Evolutionary conservation across 2,329 filamentous ascomycete species (phyloP).

Genomic region (Sarocladiaceae sp.): DNA sequence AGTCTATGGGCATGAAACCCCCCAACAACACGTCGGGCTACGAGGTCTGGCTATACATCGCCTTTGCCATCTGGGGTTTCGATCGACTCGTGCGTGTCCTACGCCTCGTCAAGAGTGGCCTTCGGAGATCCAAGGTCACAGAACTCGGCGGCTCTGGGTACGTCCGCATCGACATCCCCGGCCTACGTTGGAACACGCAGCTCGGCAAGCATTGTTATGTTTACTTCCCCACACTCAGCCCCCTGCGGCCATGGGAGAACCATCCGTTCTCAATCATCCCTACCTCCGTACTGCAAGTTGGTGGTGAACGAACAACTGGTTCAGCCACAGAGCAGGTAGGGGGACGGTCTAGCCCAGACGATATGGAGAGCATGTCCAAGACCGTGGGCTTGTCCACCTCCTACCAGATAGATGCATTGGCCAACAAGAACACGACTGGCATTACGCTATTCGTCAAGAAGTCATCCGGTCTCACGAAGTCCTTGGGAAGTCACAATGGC

Average conservation of each 20-base stretch:
- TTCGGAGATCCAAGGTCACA: conserved; percentile 29
- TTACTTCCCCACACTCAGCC: conserved; percentile 42
- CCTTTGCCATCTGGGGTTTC: conserved; percentile 25
- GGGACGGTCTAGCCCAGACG: too few relatives aligned
- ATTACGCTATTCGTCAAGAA: too few relatives aligned
- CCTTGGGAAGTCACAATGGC: neutral
- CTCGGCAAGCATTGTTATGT: conserved; percentile 35
- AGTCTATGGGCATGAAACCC: conserved; percentile 25
- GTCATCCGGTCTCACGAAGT: too few relatives aligned
- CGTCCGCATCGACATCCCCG: conserved; percentile 35
- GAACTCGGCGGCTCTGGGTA: conserved; percentile 25
- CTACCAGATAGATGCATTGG: too few relatives aligned
- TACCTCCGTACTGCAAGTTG: conserved; percentile 17
- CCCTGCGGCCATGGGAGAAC: conserved; percentile 40
- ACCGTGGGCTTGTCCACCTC: too few relatives aligned
- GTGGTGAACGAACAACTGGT: too few relatives aligned
- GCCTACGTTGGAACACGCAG: conserved; percentile 25
- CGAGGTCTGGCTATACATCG: conserved; percentile 33
- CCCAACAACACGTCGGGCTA: too few relatives aligned
- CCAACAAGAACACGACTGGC: too few relatives aligned
- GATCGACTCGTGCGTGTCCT: conserved; percentile 36
- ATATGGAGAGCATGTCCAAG: too few relatives aligned
- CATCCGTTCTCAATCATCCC: conserved; percentile 44
- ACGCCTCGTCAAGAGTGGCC: conserved; percentile 30
- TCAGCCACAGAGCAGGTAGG: too few relatives aligned